These are phyloP conservation scores for Fusarium longipes DNA, from an alignment of 2,329 filamentous ascomycete genomes.

Conservation along the genomic window DNA sequence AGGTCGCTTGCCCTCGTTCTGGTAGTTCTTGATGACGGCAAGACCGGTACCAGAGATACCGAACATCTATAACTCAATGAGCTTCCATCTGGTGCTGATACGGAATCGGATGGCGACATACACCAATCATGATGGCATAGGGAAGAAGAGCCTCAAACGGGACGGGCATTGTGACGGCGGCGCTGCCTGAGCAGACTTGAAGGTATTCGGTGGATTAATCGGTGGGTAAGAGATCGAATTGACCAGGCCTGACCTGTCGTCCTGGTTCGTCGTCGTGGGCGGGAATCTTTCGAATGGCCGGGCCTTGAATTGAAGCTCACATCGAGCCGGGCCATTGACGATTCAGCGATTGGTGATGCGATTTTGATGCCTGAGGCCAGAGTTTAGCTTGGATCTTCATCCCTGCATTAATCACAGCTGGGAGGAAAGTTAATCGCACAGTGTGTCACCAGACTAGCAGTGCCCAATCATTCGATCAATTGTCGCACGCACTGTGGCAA, in stretches of 20 bases:
- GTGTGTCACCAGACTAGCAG: slow-evolving; percentile 7
- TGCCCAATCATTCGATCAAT: background rate
- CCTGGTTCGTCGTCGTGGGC: slow-evolving; percentile 30
- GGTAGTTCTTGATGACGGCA: slow-evolving; percentile 65
- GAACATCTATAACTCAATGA: slow-evolving; percentile 66
- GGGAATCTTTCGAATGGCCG: slow-evolving; percentile 39
- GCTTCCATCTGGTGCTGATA: slow-evolving; percentile 17
- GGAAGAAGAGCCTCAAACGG: slow-evolving; percentile 73
- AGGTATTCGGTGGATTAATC: slow-evolving; percentile 16
- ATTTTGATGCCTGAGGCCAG: slow-evolving; percentile 44
- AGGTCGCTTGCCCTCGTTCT: slow-evolving; percentile 70
- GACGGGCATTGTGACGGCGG: slow-evolving; percentile 63
- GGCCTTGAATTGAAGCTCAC: slow-evolving; percentile 47
- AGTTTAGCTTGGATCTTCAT: slow-evolving; percentile 12
- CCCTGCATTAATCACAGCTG: slow-evolving; percentile 38
- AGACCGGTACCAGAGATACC: slow-evolving; percentile 69
- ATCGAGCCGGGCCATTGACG: slow-evolving; percentile 45
- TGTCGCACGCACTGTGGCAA: slow-evolving; percentile 48
- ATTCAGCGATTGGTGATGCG: slow-evolving; percentile 45
- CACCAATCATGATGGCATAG: slow-evolving; percentile 72
- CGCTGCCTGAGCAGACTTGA: slow-evolving; percentile 50
- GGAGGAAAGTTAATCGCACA: background rate
- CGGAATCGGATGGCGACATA: slow-evolving; percentile 53
- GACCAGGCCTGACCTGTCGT: slow-evolving; percentile 38
- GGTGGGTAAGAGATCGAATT: slow-evolving; percentile 38